These are phyloP conservation scores for Thalassiosira oceanica DNA, from an alignment of 352 stramenopile genomes.

Conservation along the genomic window DNA sequence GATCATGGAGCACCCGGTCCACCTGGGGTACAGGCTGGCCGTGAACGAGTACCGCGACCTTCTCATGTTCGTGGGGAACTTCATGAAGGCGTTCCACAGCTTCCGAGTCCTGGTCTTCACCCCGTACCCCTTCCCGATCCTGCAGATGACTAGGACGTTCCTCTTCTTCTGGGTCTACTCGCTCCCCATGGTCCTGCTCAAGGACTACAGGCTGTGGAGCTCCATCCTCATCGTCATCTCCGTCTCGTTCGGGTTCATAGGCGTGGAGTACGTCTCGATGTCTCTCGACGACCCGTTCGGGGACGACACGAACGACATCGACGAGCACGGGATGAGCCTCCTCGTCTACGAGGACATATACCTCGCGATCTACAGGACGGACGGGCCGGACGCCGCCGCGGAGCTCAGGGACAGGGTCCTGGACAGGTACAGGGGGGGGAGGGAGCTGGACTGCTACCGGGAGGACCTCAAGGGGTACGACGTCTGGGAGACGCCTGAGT, in stretches of 20 bases:
- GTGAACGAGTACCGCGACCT: constrained; percentile 32
- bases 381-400: constrained; percentile 32
- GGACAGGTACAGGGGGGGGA: constrained; percentile 2
- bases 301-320: constrained; percentile 30
- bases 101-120: constrained; percentile 23
- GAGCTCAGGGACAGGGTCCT: constrained; percentile 7
- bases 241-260: constrained; percentile 32
- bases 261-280: constrained; percentile 29
- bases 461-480: constrained; percentile 20
- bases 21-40: constrained; percentile 15
- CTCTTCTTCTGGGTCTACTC: constrained; percentile 40
- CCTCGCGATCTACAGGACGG: constrained; percentile 17
- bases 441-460: constrained; percentile 15
- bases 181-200: constrained; percentile 22
- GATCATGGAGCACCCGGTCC: constrained; percentile 17
- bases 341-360: constrained; percentile 42
- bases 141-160: constrained; percentile 34
- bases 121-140: constrained; percentile 30
- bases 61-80: constrained; percentile 23
- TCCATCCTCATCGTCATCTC: constrained; percentile 16
- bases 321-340: constrained; percentile 12
- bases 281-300: constrained; percentile 54
- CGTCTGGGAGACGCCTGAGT: constrained; percentile 10
- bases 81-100: constrained; percentile 43
- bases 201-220: constrained; percentile 3